A percentile compares a stretch with the other conserved stretches of the same genome.
Evolutionary conservation across 345 rosid genomes (phyloP).

Genomic region (Durio zibethinus): DNA sequence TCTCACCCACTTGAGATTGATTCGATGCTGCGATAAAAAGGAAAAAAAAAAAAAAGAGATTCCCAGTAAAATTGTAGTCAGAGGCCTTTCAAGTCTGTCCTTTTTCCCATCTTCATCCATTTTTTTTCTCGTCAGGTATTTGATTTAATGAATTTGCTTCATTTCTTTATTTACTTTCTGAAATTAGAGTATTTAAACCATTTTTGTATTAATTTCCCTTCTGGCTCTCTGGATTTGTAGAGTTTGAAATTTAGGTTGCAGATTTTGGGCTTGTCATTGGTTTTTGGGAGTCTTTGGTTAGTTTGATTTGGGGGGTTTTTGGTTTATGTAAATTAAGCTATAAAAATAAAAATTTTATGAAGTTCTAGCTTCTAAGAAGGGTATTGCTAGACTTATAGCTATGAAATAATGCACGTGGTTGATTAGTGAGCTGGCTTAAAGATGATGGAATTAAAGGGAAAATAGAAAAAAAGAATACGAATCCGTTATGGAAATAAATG

Average conservation of each 20-base stretch:
- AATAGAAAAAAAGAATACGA: not conserved
- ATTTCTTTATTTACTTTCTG: not conserved
- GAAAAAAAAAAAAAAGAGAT: not conserved
- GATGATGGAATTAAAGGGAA: not conserved
- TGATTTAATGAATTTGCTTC: not conserved
- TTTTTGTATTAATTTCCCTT: not conserved
- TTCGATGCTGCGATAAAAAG: not conserved
- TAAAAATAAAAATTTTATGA: not conserved
- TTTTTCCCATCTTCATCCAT: not conserved
- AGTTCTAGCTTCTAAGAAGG: not conserved
- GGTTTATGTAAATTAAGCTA: not conserved
- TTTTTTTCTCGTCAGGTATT: not conserved
- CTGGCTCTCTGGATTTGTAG: not conserved
- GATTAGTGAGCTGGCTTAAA: not conserved
- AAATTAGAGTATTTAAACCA: not conserved
- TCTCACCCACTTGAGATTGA: not conserved
- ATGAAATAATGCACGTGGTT: not conserved
- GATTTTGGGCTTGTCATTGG: not conserved
- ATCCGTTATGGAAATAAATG: not conserved
- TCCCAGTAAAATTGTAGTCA: not conserved
- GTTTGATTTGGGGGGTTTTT: not conserved
- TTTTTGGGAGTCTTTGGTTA: not conserved
- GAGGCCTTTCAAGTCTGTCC: not conserved
- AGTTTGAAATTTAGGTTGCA: not conserved
- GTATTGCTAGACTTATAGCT: not conserved